phyloP scores from a whole-genome alignment of 768 basidiomycete genomes.

The Rubroboletus pulcherrimus region DNA sequence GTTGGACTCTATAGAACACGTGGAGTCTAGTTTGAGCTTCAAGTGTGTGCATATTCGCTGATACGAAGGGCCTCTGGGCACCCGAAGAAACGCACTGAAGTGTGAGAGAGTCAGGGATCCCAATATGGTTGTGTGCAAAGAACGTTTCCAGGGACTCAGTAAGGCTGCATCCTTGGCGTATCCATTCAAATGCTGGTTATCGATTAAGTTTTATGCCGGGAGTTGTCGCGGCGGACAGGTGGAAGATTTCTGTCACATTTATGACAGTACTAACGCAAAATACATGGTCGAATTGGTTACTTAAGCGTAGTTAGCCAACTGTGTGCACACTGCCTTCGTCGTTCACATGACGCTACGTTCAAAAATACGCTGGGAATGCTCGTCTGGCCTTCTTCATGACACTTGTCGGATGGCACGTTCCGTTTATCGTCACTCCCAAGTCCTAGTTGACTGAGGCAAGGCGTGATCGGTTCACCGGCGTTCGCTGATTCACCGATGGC shows the following conservation, averaged over 20 bases:
- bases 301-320: too few relatives aligned
- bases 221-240: not conserved
- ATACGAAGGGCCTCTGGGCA: not conserved
- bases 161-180: not conserved
- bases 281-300: too few relatives aligned
- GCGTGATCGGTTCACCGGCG: not conserved
- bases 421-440: not conserved
- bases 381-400: not conserved
- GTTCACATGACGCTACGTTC: not conserved
- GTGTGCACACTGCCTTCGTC: not conserved
- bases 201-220: not conserved
- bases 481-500: not conserved
- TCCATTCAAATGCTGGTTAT: not conserved
- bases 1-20: not conserved
- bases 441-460: too few relatives aligned
- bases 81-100: too few relatives aligned
- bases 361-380: too few relatives aligned
- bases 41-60: not conserved
- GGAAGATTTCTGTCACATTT: too few relatives aligned
- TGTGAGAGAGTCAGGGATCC: not conserved
- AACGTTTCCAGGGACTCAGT: not conserved
- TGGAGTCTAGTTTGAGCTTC: not conserved
- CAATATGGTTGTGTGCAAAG: not conserved
- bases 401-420: not conserved
- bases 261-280: too few relatives aligned